phyloP scores from a whole-genome alignment of 805 yeast species.

The Spathaspora gorwiae region DNA sequence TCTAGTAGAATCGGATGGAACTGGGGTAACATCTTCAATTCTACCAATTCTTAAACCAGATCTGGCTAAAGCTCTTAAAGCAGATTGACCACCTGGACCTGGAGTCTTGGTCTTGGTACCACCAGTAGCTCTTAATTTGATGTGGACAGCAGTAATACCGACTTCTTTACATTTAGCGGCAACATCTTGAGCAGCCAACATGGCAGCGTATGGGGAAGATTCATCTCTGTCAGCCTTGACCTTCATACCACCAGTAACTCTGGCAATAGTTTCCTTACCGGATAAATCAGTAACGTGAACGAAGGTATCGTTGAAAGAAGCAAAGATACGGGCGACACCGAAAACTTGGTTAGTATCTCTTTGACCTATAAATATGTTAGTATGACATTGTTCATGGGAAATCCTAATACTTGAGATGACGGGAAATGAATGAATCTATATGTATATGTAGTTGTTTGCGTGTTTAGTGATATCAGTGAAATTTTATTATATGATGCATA shows the following conservation, averaged over 20 bases:
- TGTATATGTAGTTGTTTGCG: background rate
- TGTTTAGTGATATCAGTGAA: background rate
- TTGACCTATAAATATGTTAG: constrained; percentile 18
- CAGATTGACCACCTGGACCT: constrained; percentile 99
- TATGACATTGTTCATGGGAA: constrained; percentile 1
- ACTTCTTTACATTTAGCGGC: constrained; percentile 99
- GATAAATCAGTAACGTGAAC: constrained; percentile 99
- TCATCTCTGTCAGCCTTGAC: constrained; percentile 99
- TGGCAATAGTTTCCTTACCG: constrained; percentile 99
- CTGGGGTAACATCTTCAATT: constrained; percentile 99
- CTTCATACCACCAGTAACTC: constrained; percentile 99
- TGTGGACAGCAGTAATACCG: constrained; percentile 99
- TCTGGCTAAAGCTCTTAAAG: constrained; percentile 98
- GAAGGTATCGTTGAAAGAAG: constrained; percentile 99
- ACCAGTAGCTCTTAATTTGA: constrained; percentile 99
- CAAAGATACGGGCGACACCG: constrained; percentile 99
- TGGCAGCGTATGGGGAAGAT: constrained; percentile 99
- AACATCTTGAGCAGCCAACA: constrained; percentile 99
- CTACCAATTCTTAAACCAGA: constrained; percentile 99
- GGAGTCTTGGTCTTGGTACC: constrained; percentile 99
- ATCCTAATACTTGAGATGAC: too few species aligned
- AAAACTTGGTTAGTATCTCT: constrained; percentile 94
- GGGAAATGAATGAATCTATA: background rate
- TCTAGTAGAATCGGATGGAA: constrained; percentile 99
- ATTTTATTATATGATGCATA: background rate